These are phyloP conservation scores for Parachaetomium inaequale DNA, from an alignment of 495 filamentous ascomycete genomes.

Conservation along the genomic window DNA sequence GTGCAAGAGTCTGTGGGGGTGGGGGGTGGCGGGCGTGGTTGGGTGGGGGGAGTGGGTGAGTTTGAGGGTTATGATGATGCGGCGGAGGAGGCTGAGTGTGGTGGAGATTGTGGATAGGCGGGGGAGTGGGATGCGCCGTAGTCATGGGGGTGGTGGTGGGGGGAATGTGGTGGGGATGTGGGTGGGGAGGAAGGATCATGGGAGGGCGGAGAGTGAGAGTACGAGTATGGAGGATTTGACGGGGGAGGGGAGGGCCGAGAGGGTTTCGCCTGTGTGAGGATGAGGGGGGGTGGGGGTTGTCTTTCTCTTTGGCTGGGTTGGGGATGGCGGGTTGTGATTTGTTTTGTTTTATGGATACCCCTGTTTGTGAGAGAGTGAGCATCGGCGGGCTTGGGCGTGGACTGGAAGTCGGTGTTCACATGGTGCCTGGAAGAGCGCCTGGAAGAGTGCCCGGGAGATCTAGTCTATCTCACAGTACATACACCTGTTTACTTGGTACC, in stretches of 20 bases:
- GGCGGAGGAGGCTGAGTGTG: constrained; percentile 12
- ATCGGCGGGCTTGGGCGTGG: not conserved
- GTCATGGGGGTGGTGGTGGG: not conserved
- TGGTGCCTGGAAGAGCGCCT: not conserved
- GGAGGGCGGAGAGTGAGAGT: constrained; percentile 11
- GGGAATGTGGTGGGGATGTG: constrained; percentile 5
- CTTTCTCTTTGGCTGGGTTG: not conserved
- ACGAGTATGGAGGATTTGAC: constrained; percentile 26
- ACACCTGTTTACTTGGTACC: no score
- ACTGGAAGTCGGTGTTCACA: not conserved
- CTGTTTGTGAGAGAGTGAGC: not conserved
- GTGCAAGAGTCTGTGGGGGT: constrained; percentile 36
- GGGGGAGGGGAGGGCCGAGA: constrained; percentile 13
- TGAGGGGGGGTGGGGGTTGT: not conserved
- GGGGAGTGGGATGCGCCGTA: not conserved
- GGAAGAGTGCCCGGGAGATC: not conserved
- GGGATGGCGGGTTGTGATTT: not conserved
- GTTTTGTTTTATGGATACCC: constrained; percentile 6
- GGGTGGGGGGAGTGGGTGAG: not conserved
- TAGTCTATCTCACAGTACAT: no score
- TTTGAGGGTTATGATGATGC: not conserved
- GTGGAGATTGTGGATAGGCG: constrained; percentile 8
- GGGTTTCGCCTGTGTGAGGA: constrained; percentile 6
- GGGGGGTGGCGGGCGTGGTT: not conserved
- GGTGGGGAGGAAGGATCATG: constrained; percentile 3